Evolutionary conservation across 1,139 yeast species (phyloP), one percentile per base, ranked within the genome.

Genomic region (Saccharomyces hybrid): DNA sequence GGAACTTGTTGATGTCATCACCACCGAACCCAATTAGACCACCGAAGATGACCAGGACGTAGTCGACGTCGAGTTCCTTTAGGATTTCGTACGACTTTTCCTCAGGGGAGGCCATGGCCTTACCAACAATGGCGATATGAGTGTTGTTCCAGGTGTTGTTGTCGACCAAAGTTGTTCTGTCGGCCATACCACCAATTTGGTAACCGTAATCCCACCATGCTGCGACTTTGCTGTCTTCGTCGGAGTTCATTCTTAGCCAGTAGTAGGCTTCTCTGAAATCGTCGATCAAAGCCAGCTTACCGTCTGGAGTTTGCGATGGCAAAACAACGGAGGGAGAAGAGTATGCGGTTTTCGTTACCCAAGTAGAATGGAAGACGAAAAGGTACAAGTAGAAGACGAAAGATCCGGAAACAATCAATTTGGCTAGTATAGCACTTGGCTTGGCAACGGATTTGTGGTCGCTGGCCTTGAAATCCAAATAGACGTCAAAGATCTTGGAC

Each of bases 161-260:
- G 73, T 95, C 99, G 48, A 95, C 99, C 63, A 95, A 79, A 4
- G 99, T 95, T 61, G 99, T 93, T 70, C 99, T 83, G 73, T 95
- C 99, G 49, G 99, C 99, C 98, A 95, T 93, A 59, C 99, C 99
- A 64, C 99, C 99, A 67, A 95, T 95, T 75, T 95, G 99, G 73
- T 95, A 95, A 54, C 99, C 99, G 70, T 95, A 95, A 77, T 95
- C 99, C 99, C 99, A 95, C 99, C 99, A 95, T 7, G 98, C 87
- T 87, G 95, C 89, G 60, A 95, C 86, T 72, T 88, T 90, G 50
- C 97, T 87, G 70, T 95, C 99, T 70, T 91, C 97, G 3, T 88
- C 83, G 0, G 99, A 93, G 75, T 95, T 95, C 97, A 93, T 90
- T 69, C 99, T 84, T 64, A 95, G 78, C 99, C 99, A 95, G 73